Evolutionary conservation across 352 stramenopile species (phyloP), one percentile per base, ranked within the genome.

Genomic region (Globisporangium canariense): DNA sequence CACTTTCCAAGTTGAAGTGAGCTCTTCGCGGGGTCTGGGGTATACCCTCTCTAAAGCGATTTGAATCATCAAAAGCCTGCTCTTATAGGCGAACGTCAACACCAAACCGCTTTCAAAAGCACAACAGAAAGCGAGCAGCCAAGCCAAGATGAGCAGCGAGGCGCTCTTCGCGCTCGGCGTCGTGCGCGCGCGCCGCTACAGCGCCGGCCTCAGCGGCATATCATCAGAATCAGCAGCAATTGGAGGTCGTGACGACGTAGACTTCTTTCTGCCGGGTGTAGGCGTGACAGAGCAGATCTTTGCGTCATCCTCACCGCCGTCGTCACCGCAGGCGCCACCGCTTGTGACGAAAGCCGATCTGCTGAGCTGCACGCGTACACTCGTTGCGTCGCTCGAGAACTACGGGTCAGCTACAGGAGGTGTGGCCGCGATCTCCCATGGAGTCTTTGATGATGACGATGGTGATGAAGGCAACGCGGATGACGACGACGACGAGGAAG

Each of bases 401-500:
- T 32, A 34, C 57, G 32, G 56, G 34, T 34, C 52, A 46, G 34
- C 34, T 49, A 20, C 53, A 41, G 65, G 59, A 43, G 62, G 58
- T 51, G 68, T 68, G 43, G 67, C 56, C 7, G 10, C 4, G 2
- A 62, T 40, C 1, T 28, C 62, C 2, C 16, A 54, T 14, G 25
- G 46, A 3, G 36, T 61, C 40, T 63, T 63, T 54, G 40, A 75
- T 10, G 65, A 71, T 45, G 63, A 70, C 10, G 58, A 70, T 1
- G 58, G 69, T 10, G 70, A 73, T 1, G 36, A 11, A 16, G 36
- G 11, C 9, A 59, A 62, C 25, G 69, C 64, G 2, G 70, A 76
- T 0, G 52, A 70, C 36, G 68, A 76, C 3, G 78, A 81, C 5
- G 75, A 86, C 0, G 78, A 87, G 41, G 78, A 89, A 50, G 82